A percentile compares a stretch with the other conserved stretches of the same genome.
Evolutionary conservation across 1,139 yeast genomes (phyloP).

Genomic region (Scheffersomyces quercinus): DNA sequence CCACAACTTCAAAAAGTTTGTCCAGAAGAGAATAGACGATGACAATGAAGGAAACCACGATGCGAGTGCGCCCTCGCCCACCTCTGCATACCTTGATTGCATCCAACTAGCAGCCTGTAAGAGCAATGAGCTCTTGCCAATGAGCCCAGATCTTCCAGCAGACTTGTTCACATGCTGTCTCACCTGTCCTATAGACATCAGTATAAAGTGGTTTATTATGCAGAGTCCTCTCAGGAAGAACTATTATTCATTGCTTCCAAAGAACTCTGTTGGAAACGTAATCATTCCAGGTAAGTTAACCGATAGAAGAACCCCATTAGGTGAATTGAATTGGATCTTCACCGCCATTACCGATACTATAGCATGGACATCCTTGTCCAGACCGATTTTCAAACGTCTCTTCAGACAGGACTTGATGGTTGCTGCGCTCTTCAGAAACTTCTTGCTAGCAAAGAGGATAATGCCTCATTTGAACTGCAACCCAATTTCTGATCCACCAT

Average conservation of each 20-base stretch:
- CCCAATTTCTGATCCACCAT: conserved; percentile 90
- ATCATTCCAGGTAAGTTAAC: conserved; percentile 87
- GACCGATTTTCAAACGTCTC: conserved; percentile 84
- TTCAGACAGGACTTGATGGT: conserved; percentile 96
- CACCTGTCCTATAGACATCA: conserved; percentile 93
- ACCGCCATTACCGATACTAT: conserved; percentile 98
- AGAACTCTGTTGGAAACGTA: conserved; percentile 59
- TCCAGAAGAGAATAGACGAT: conserved; percentile 86
- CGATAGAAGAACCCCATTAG: conserved; percentile 92
- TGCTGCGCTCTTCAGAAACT: conserved; percentile 92
- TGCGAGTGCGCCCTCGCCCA: conserved; percentile 61
- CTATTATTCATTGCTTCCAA: conserved; percentile 50
- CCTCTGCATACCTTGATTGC: conserved; percentile 77
- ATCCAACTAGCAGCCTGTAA: conserved; percentile 93
- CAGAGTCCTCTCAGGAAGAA: conserved; percentile 71
- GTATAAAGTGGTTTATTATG: conserved; percentile 88
- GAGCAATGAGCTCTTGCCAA: conserved; percentile 81
- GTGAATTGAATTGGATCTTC: conserved; percentile 96
- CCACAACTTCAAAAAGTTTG: conserved; percentile 84
- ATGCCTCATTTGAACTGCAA: conserved; percentile 95
- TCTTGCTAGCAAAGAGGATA: conserved; percentile 84
- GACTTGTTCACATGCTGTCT: conserved; percentile 93
- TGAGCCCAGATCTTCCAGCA: conserved; percentile 95
- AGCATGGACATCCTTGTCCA: conserved; percentile 92
- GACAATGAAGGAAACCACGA: conserved; percentile 78